Evolutionary conservation across 192 early-diverging fungal species (phyloP).

Genomic region (Dissophora ornata): DNA sequence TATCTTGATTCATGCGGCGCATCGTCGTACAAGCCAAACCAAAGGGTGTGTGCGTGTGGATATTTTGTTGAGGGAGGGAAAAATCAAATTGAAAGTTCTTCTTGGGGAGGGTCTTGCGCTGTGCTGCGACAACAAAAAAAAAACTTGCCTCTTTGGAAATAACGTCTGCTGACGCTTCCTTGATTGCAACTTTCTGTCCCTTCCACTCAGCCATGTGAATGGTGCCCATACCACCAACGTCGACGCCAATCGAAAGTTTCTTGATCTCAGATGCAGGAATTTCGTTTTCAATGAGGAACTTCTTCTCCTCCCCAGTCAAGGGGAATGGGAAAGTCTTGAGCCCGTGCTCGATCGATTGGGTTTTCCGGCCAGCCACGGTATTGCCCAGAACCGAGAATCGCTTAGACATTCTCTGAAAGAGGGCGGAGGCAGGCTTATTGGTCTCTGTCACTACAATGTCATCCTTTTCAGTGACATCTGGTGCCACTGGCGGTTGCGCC

Average conservation of each 20-base stretch:
- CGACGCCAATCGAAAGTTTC: slow-evolving; percentile 41
- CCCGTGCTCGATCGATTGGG: slow-evolving; percentile 27
- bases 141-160: slow-evolving; percentile 43
- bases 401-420: slow-evolving; percentile 16
- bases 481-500: not conserved
- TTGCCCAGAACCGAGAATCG: slow-evolving; percentile 3
- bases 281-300: slow-evolving; percentile 17
- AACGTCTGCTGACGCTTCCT: slow-evolving; percentile 30
- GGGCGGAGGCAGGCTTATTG: not conserved
- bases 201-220: slow-evolving; percentile 48
- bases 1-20: too few relatives aligned
- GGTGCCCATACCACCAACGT: slow-evolving; percentile 47
- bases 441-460: not conserved
- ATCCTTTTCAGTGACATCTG: not conserved
- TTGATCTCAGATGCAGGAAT: slow-evolving; percentile 45
- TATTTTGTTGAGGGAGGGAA: too few relatives aligned
- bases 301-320: slow-evolving; percentile 20
- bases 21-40: too few relatives aligned
- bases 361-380: not conserved
- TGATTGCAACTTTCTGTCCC: slow-evolving; percentile 47
- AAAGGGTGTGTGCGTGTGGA: too few relatives aligned
- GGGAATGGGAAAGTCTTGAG: slow-evolving; percentile 19
- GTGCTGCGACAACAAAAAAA: too few relatives aligned
- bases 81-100: too few relatives aligned
- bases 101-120: too few relatives aligned